phyloP scores from a whole-genome alignment of 257 asterid species.

The Solanum arcanum region DNA sequence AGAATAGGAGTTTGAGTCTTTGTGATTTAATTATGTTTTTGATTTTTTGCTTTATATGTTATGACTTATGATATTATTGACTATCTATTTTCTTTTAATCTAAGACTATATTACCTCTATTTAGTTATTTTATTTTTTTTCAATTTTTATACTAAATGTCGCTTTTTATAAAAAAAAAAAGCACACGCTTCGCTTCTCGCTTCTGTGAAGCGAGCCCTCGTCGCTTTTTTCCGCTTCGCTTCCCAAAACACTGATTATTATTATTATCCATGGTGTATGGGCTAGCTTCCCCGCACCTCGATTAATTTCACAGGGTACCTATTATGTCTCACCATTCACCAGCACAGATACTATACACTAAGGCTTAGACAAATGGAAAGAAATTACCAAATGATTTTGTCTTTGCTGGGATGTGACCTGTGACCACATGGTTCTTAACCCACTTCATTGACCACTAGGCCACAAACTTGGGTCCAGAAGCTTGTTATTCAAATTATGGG shows the following conservation, averaged over 20 bases:
- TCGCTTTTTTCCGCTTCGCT: no score
- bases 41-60: no score
- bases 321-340: neutral
- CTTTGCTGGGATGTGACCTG: neutral
- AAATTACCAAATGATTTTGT: neutral
- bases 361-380: neutral
- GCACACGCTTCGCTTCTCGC: rapidly evolving
- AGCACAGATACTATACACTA: neutral
- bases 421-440: neutral
- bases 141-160: no score
- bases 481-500: neutral
- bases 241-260: no score
- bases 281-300: neutral
- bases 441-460: neutral
- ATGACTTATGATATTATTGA: no score
- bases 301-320: neutral
- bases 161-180: no score
- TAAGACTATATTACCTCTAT: no score
- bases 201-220: no score
- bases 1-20: no score
- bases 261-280: neutral
- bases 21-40: no score
- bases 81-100: no score
- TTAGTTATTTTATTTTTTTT: no score
- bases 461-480: neutral